These are phyloP conservation scores for Piper betle DNA, from an alignment of 164 flowering plant species.

Conservation along the genomic window DNA sequence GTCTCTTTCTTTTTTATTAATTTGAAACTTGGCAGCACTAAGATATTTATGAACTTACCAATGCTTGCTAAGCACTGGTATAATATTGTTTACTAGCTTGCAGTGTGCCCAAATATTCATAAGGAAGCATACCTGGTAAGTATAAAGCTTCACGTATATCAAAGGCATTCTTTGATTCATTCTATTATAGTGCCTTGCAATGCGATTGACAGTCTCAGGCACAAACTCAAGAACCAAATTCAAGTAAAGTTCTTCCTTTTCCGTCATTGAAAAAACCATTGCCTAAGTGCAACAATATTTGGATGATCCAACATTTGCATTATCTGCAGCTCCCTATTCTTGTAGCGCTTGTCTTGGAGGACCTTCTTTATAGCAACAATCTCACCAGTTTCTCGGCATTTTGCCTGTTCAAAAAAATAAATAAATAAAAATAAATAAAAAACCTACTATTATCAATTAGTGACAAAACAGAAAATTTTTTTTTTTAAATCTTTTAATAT, in stretches of 20 bases:
- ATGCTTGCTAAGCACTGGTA: no score
- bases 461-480: no score
- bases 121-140: conserved; percentile 51
- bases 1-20: no score
- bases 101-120: no score
- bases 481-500: not conserved
- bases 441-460: no score
- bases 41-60: no score
- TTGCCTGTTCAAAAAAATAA: conserved; percentile 41
- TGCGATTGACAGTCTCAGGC: conserved; percentile 82
- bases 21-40: no score
- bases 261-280: conserved; percentile 79
- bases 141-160: conserved; percentile 84
- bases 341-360: conserved; percentile 94
- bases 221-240: conserved; percentile 94
- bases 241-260: conserved; percentile 81
- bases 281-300: conserved; percentile 77
- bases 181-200: conserved; percentile 72
- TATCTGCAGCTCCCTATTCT: conserved; percentile 90
- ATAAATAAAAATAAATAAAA: not conserved
- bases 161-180: conserved; percentile 79
- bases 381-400: conserved; percentile 94
- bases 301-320: conserved; percentile 99
- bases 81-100: no score
- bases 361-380: conserved; percentile 95